Evolutionary conservation across 768 basidiomycete species (phyloP), one percentile per base, ranked within the genome.

Genomic region (Tremella fuciformis): DNA sequence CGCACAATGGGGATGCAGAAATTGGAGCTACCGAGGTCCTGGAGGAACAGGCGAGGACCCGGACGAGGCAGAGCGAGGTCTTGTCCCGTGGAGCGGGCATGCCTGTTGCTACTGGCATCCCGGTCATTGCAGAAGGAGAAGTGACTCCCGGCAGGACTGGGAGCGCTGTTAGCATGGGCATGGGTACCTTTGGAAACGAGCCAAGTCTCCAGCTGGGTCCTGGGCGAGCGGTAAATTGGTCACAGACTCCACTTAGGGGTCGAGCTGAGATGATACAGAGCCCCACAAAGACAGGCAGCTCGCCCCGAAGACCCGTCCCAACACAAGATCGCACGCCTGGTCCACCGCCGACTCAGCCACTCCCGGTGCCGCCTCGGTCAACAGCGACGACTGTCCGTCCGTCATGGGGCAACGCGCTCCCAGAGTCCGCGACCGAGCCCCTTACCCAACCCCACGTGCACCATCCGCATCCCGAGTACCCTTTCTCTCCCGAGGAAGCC

Each of bases 111-210:
- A 41, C 38, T 7, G 41, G 39, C 40, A 34, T 18, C 16, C 49
- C 15, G 42, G 42, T 2, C 18, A 42, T 52, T 39, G 26, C 9
- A 19, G 21, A 38, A 19, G 60, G 26, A 19, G 48, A 39, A 39
- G 55, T 26, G 42, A 46, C 42, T 18, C 42, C 42, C n/a, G 42
- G 42, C 22, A 46, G 22, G 42, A 46, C 42, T 19, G 59, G 24
- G 34, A 65, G 53, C 18, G 42, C 39, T 39, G 54, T 41, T 9
- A 67, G 65, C 54, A 55, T 57, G 16, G 69, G 66, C 15, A 71
- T 71, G 66, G 66, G 66, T 4, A 66, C 69, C 1, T 70, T 70
- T 39, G 69, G 71, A 15, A 25, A 51, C 18, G 68, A 68, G 21
- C 26, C 56, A 2, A 58, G 66, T 46, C n/a, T 46, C 6, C n/a